Conservation (phyloP, 1,139 yeast species). For the Candida glucosophila region DNA sequence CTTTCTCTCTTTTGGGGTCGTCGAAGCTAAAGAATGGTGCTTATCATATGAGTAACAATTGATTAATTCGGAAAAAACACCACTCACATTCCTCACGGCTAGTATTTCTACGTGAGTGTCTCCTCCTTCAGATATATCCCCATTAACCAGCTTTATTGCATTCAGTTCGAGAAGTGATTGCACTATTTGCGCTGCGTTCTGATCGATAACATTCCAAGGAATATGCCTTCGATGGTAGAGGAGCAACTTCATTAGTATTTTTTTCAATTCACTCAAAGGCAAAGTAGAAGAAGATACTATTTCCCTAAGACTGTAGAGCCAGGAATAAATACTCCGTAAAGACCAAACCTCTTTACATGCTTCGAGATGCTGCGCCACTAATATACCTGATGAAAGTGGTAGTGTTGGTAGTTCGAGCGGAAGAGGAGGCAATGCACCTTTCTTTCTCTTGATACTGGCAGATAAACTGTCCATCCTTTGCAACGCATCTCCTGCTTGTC, state of each 20-base stretch:
- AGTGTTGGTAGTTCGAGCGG: constrained; percentile 50
- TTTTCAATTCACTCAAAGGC: constrained; percentile 41
- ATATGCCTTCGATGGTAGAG: constrained; percentile 43
- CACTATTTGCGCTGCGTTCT: constrained; percentile 45
- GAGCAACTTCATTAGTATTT: constrained; percentile 43
- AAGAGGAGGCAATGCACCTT: constrained; percentile 35
- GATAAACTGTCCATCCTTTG: no score
- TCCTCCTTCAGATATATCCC: not conserved
- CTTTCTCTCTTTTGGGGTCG: constrained; percentile 4
- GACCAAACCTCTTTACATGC: constrained; percentile 32
- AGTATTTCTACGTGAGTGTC: constrained; percentile 1
- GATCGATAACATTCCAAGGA: constrained; percentile 49
- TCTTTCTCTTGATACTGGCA: constrained; percentile 9
- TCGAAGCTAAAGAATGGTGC: constrained; percentile 16
- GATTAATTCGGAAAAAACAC: constrained; percentile 31
- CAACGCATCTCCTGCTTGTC: constrained; percentile 3
- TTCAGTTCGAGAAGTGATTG: constrained; percentile 35
- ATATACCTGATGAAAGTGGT: constrained; percentile 45
- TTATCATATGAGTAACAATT: constrained; percentile 26
- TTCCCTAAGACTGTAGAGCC: constrained; percentile 40
- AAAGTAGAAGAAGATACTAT: constrained; percentile 48
- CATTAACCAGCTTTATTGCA: constrained; percentile 16
- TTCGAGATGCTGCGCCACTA: constrained; percentile 40
- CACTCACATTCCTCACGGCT: no score
- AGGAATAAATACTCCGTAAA: constrained; percentile 32